Evolutionary conservation across 2,329 filamentous ascomycete species (phyloP), one percentile per base, ranked within the genome.

Genomic region (Sporothrix brasiliensis): DNA sequence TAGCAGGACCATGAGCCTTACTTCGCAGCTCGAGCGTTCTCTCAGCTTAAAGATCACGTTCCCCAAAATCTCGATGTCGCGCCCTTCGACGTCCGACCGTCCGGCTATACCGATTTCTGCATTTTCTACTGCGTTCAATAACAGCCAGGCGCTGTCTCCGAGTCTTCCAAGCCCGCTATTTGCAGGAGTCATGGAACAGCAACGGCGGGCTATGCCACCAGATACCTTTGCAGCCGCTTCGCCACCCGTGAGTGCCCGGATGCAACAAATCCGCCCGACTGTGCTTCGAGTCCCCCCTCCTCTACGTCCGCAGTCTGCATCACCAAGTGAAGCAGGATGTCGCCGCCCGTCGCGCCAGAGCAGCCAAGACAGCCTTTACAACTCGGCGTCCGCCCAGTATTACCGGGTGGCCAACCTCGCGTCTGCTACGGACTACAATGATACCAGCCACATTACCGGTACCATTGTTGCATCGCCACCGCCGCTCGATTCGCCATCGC

Each of bases 201-300:
- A 75, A 53, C 79, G 76, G 10, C 16, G 13, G 6, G 41, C 50
- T 69, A 74, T 68, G 60, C 24, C 63, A 14, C 56, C 50, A 9
- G 60, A 67, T 50, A 19, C 47, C 14, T 21, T 53, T n/a, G 61
- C 77, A 11, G 80, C 75, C 68, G 79, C 79, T 0, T 78, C 80
- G 3, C 80, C 81, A 0, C 81, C 83, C 0, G 78, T 83, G 39
- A 83, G 80, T 73, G 80, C 84, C 77, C 78, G 78, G n/a, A 82
- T 67, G 68, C 72, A 80, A 7, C 73, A 73, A 4, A 79, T 81
- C 34, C 81, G 79, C 41, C 76, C 78, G 7, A 73, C 76, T 10
- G 74, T 77, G 16, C 74, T 79, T 14, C 76, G 77, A 61, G 81
- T 78, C 3, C 78, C 77, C 14, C 77, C 77, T 16, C 78, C 79